Evolutionary conservation across 129 eudicot genomes (phyloP), one percentile per base, ranked within the genome.

Genomic region (Pseudognaphalium luteoalbum): DNA sequence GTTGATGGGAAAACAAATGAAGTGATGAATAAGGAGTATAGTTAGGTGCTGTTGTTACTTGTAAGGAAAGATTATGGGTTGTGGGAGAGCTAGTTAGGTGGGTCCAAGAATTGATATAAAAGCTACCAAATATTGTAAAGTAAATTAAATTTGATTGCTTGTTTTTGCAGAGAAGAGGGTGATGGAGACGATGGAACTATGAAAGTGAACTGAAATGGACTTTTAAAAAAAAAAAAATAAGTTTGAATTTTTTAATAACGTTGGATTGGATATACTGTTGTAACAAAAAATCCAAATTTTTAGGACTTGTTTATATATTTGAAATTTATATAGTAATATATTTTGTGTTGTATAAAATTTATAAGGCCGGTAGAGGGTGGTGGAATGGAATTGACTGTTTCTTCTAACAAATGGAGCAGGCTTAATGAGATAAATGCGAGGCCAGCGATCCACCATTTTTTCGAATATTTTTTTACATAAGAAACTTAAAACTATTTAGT

Each of bases 61-160:
- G 74, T 39, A 80, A 80, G 84, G 70, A 60, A 80, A 74, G 84
- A 33, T 70, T 78, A 17, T 47, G 65, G 50, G 82, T 70, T 61
- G 68, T 78, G 77, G 54, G 56, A 78, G 66, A 65, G 72, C 28
- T 64, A 7, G 51, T 73, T 74, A 39, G 83, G 96, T 90, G 85
- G 92, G 90, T 5, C 75, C 88, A 58, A 75, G 86, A 84, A 88
- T 90, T 88, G 93, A 72, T 82, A 82, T 75, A 79, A 78, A 90
- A 90, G 96, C 83, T 85, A 87, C 72, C 80, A 63, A 79, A 74
- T 50, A 6, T 58, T 70, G 41, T 65, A 0, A 64, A 57, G 50
- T 6, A 28, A 67, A 59, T 59, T 73, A 35, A 59, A 59, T 19
- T 54, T 80, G 71, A 74, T 80, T 80, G 84, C 84, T 80, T 80